Conservation (phyloP, 169 alveolate species). For the Plasmodium chabaudi region DNA sequence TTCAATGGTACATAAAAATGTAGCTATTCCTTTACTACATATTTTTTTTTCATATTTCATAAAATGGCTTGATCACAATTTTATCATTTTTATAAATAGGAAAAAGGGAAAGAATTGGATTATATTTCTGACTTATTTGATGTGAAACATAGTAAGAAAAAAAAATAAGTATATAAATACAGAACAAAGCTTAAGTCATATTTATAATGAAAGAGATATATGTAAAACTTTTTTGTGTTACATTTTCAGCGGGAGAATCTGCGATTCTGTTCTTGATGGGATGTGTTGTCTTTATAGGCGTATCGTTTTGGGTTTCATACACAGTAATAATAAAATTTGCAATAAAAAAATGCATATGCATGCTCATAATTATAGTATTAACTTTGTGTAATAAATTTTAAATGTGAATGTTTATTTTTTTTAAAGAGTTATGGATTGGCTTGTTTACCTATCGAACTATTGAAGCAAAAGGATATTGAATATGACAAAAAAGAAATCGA, state of each 20-base stretch:
- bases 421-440: slow-evolving; percentile 72
- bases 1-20: slow-evolving; percentile 32
- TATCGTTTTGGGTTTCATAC: slow-evolving; percentile 70
- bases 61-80: background rate
- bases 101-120: slow-evolving; percentile 67
- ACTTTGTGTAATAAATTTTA: too few relatives aligned
- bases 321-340: slow-evolving; percentile 28
- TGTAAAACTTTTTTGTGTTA: background rate
- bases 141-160: slow-evolving; percentile 41
- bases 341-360: background rate
- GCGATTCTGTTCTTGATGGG: slow-evolving; percentile 68
- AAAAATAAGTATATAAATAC: background rate
- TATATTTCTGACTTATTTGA: slow-evolving; percentile 55
- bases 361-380: background rate
- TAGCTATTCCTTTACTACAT: background rate
- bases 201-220: background rate
- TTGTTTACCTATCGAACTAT: slow-evolving; percentile 46
- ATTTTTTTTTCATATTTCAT: background rate
- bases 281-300: slow-evolving; percentile 54
- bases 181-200: background rate
- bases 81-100: slow-evolving; percentile 21
- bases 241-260: slow-evolving; percentile 60
- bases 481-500: slow-evolving; percentile 47
- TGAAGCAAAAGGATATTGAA: slow-evolving; percentile 54
- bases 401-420: background rate